Percentiles rank a stretch among this genome's conserved stretches.
These are phyloP conservation scores for Scheffersomyces cryptocercus DNA, from an alignment of 1,139 yeast genomes.

Conservation along the genomic window DNA sequence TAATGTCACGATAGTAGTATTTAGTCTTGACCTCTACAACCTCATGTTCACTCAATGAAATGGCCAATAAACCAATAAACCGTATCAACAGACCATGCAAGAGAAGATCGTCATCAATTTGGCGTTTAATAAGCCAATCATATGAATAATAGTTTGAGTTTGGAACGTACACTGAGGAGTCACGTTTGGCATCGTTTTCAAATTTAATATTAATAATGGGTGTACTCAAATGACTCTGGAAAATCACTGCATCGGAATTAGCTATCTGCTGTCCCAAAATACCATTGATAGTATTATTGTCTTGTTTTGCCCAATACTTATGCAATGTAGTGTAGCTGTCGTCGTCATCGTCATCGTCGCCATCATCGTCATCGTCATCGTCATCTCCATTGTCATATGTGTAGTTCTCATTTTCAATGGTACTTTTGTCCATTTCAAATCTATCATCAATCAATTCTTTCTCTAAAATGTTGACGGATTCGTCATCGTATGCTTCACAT, in stretches of 20 bases:
- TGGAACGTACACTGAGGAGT: slow-evolving; percentile 31
- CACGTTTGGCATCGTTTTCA: slow-evolving; percentile 30
- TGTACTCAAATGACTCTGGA: slow-evolving; percentile 33
- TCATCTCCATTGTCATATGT: slow-evolving; percentile 4
- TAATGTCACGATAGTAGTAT: slow-evolving; percentile 1
- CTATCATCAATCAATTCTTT: slow-evolving; percentile 5
- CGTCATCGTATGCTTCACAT: slow-evolving; percentile 5
- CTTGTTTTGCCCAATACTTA: slow-evolving; percentile 40
- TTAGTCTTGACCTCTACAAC: slow-evolving; percentile 26
- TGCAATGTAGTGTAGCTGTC: slow-evolving; percentile 32
- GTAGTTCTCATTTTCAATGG: not conserved
- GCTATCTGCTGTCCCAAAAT: slow-evolving; percentile 27
- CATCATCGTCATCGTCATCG: slow-evolving; percentile 10
- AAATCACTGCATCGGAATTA: slow-evolving; percentile 31
- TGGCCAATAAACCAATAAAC: slow-evolving; percentile 37
- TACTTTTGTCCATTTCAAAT: not conserved
- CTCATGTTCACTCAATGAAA: slow-evolving; percentile 44
- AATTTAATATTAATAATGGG: slow-evolving; percentile 41
- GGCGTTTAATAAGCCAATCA: slow-evolving; percentile 32
- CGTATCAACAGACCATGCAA: slow-evolving; percentile 42
- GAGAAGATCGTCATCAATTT: slow-evolving; percentile 29
- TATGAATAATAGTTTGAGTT: slow-evolving; percentile 39
- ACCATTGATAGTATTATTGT: slow-evolving; percentile 32
- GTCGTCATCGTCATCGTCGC: slow-evolving; percentile 21
- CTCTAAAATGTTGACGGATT: not conserved